Percentiles rank a stretch among this genome's conserved stretches.
These are phyloP conservation scores for Backusella tarrabulga DNA, from an alignment of 192 early-diverging fungal genomes.

Conservation along the genomic window DNA sequence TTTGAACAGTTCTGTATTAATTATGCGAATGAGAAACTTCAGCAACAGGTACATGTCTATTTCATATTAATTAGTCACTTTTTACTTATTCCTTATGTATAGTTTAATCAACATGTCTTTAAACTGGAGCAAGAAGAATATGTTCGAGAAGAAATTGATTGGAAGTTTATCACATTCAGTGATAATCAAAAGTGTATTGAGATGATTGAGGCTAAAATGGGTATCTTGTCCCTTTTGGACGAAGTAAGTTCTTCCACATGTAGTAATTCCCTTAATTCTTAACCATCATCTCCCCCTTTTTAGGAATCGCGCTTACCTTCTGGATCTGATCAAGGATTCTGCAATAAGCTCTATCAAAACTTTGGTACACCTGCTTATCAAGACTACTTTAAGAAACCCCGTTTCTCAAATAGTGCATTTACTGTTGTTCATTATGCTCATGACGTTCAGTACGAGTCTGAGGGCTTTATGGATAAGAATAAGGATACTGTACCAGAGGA, in stretches of 20 bases:
- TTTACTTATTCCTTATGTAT: background rate
- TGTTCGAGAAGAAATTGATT: conserved; percentile 91
- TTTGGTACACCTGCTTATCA: conserved; percentile 66
- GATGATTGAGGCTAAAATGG: conserved; percentile 94
- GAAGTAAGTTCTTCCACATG: conserved; percentile 59
- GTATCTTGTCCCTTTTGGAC: conserved; percentile 92
- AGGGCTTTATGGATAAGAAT: conserved; percentile 99
- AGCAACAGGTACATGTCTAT: conserved; percentile 65
- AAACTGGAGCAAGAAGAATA: conserved; percentile 99
- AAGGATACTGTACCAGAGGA: conserved; percentile 97
- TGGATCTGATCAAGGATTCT: conserved; percentile 82
- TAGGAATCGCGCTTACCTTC: conserved; percentile 72
- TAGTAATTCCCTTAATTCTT: background rate
- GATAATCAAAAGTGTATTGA: conserved; percentile 99
- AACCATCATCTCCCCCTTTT: background rate
- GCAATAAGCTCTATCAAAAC: conserved; percentile 87
- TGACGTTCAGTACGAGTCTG: conserved; percentile 93
- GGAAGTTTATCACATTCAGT: conserved; percentile 98
- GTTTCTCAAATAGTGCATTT: conserved; percentile 83
- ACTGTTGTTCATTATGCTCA: conserved; percentile 95
- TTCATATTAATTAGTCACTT: too few species aligned
- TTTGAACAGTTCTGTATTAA: conserved; percentile 99
- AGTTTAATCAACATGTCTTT: conserved; percentile 99
- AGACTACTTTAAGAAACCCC: conserved; percentile 87
- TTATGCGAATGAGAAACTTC: conserved; percentile 97